Percentiles rank a stretch among this genome's conserved stretches.
Conservation (phyloP, 495 filamentous ascomycete genomes). For the Penicillium flavigenum region DNA sequence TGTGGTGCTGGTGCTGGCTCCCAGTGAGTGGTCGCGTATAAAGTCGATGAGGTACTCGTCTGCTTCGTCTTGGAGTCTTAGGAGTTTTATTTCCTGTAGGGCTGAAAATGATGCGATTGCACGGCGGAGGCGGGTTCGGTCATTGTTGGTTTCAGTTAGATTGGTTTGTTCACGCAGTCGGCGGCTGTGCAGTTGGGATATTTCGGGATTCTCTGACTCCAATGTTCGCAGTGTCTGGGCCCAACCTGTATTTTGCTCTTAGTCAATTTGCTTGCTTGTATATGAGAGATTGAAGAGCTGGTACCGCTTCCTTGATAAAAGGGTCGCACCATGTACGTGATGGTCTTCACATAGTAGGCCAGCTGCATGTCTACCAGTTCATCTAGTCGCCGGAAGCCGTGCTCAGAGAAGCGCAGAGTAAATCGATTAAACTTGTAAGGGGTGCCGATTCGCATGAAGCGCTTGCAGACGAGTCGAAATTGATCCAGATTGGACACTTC, state of each 20-base stretch:
- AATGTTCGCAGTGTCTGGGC: conserved; percentile 25
- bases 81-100: conserved; percentile 64
- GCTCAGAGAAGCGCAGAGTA: conserved; percentile 57
- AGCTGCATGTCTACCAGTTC: conserved; percentile 52
- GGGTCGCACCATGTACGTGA: conserved; percentile 71
- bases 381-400: conserved; percentile 58
- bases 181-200: conserved; percentile 31
- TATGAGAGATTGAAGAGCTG: conserved; percentile 28
- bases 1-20: not conserved
- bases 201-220: conserved; percentile 18
- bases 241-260: conserved; percentile 37
- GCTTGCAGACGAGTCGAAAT: conserved; percentile 60
- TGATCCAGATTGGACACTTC: conserved; percentile 43
- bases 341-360: conserved; percentile 61
- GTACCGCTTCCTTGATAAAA: conserved; percentile 59
- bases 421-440: conserved; percentile 61
- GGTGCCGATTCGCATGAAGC: conserved; percentile 61
- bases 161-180: conserved; percentile 37
- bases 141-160: conserved; percentile 30
- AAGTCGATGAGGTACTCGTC: conserved; percentile 51
- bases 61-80: conserved; percentile 60
- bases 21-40: conserved; percentile 28
- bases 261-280: conserved; percentile 16
- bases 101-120: conserved; percentile 58
- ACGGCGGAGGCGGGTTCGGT: conserved; percentile 46